Evolutionary conservation across 306 rosid genomes (phyloP).

Genomic region (Fragaria vesca): DNA sequence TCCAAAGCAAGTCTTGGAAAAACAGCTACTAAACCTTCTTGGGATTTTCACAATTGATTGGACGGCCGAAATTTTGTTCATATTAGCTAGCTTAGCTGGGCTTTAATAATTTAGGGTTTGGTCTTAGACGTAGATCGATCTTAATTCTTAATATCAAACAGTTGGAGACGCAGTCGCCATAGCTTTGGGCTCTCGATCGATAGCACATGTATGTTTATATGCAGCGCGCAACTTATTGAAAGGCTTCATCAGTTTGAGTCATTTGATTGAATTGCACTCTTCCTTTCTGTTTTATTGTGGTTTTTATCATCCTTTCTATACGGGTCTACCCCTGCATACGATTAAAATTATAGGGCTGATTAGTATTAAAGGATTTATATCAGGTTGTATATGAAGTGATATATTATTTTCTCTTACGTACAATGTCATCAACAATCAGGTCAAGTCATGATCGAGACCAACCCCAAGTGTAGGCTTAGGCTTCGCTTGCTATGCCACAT

Average conservation of each 20-base stretch:
- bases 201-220: conserved; percentile 39
- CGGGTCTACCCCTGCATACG: conserved; percentile 21
- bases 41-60: conserved; percentile 67
- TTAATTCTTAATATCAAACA: conserved; percentile 28
- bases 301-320: conserved; percentile 20
- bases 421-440: background rate
- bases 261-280: conserved; percentile 47
- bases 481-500: conserved; percentile 2
- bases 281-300: conserved; percentile 45
- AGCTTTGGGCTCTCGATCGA: conserved; percentile 38
- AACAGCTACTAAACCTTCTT: conserved; percentile 56
- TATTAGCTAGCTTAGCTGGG: conserved; percentile 16
- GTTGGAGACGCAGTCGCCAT: conserved; percentile 61
- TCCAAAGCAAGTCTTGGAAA: conserved; percentile 61
- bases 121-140: conserved; percentile 20
- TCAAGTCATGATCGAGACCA: conserved; percentile 7
- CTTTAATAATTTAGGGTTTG: conserved; percentile 22
- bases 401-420: background rate
- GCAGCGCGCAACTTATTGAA: background rate
- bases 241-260: conserved; percentile 3
- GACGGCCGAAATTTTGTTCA: conserved; percentile 45
- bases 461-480: conserved; percentile 15
- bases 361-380: background rate
- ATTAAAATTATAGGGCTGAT: background rate
- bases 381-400: background rate